Evolutionary conservation across 2,329 filamentous ascomycete genomes (phyloP), one percentile per base, ranked within the genome.

Genomic region (Cordyceps cateniannulata): DNA sequence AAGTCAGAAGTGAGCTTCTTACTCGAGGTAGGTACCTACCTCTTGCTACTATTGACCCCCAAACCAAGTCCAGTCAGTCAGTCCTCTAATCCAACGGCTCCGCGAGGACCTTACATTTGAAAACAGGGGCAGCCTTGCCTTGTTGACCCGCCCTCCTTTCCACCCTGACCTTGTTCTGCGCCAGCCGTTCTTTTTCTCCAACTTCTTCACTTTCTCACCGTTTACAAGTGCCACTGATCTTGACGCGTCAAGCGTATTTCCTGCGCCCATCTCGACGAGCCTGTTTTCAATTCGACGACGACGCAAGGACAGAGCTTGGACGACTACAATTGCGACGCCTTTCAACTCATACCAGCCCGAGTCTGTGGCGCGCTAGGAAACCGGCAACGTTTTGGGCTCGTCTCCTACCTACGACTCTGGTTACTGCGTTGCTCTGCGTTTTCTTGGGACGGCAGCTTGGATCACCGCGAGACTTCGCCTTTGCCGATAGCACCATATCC

Each of bases 101-200:
- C 45, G n/a, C 56, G 38, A 59, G 20, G 56, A 52, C 47, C 35
- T 27, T 27, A n/a, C 24, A 42, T 18, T 57, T 44, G 47, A 58
- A 58, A 58, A 59, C 56, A 59, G 56, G 56, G 56, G 56, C 56
- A 50, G 56, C 47, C 56, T 58, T 42, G 45, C 47, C 45, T 59
- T 35, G 56, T 45, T 52, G 56, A 59, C 56, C 56, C 56, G 56
- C 56, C 44, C 48, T 29, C 35, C 55, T 58, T 58, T 50, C 55
- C 55, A 58, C 56, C 56, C 56, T 59, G 56, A 52, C 56, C 56
- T 59, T 51, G 56, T 52, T 40, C 56, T 29, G 48, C 45, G 56
- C 48, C 48, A 51, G 45, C 47, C 38, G 56, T 44, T 50, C 55
- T 35, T 35, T 35, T 59, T 59, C 56, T 52, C 45, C 38, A 59